Conservation (phyloP, 148 eudicot genomes). For the Selenicereus undatus region DNA sequence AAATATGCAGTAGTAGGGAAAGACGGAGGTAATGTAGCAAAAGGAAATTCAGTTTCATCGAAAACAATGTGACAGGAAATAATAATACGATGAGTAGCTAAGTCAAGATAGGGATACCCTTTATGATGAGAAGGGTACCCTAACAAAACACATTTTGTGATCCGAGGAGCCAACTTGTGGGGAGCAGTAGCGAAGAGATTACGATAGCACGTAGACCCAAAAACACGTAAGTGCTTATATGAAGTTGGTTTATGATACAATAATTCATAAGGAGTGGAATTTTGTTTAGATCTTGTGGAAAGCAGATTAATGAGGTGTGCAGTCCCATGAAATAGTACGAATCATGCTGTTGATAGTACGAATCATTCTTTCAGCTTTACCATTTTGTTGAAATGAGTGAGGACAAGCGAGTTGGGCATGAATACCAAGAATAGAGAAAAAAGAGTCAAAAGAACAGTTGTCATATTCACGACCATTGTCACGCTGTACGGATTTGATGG, state of each 20-base stretch:
- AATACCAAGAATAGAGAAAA: not conserved
- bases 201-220: not conserved
- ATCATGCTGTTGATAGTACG: constrained; percentile 1
- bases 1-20: not conserved
- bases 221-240: not conserved
- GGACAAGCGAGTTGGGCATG: not conserved
- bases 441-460: not conserved
- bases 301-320: not conserved
- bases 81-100: not conserved
- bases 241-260: not conserved
- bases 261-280: not conserved
- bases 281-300: not conserved
- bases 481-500: not conserved
- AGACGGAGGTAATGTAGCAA: not conserved
- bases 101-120: not conserved
- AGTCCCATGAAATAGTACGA: not conserved
- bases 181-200: not conserved
- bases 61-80: not conserved
- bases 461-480: not conserved
- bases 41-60: not conserved
- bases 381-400: not conserved
- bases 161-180: not conserved
- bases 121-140: not conserved
- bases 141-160: not conserved
- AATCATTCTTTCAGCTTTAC: not conserved